Evolutionary conservation across 2,329 filamentous ascomycete species (phyloP).

Genomic region (Blumeriella jaapii): DNA sequence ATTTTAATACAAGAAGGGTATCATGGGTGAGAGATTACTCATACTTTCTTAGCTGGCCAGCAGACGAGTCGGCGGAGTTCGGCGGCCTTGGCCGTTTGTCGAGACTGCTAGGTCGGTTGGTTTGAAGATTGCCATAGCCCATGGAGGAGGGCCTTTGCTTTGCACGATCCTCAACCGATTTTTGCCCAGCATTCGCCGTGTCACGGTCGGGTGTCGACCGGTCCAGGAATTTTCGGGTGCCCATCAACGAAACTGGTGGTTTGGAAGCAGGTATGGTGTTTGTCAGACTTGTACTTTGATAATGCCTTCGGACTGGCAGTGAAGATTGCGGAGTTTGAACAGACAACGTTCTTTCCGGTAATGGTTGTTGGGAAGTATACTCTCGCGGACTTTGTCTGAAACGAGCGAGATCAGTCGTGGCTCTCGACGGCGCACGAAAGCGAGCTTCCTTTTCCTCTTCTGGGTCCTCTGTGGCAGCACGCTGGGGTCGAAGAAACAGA

Average conservation of each 20-base stretch:
- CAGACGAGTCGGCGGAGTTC: slow-evolving; percentile 10
- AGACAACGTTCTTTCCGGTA: slow-evolving; percentile 27
- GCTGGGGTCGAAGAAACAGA: slow-evolving; percentile 33
- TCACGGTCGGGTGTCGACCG: slow-evolving; percentile 23
- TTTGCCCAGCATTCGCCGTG: slow-evolving; percentile 19
- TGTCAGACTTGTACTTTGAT: slow-evolving; percentile 35
- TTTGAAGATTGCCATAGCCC: slow-evolving; percentile 11
- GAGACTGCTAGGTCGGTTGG: slow-evolving; percentile 19
- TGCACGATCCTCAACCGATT: slow-evolving; percentile 20
- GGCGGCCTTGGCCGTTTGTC: slow-evolving; percentile 16
- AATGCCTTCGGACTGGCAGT: slow-evolving; percentile 42
- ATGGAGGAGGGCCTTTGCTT: slow-evolving; percentile 22
- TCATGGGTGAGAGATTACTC: slow-evolving; percentile 9
- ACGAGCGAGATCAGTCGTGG: slow-evolving; percentile 42
- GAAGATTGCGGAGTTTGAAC: slow-evolving; percentile 34
- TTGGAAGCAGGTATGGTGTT: slow-evolving; percentile 11
- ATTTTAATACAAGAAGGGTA: slow-evolving; percentile 11
- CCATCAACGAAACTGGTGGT: slow-evolving; percentile 14
- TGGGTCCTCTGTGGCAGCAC: slow-evolving; percentile 24
- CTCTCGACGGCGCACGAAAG: slow-evolving; percentile 46
- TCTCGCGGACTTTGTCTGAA: slow-evolving; percentile 30
- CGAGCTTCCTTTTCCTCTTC: slow-evolving; percentile 36
- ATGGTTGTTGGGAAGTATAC: slow-evolving; percentile 29
- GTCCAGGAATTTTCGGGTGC: slow-evolving; percentile 21
- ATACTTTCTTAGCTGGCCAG: slow-evolving; percentile 15